Percentiles rank a stretch among this genome's conserved stretches.
Evolutionary conservation across 1,139 yeast species (phyloP).

Genomic region (Taiozyma onychis): DNA sequence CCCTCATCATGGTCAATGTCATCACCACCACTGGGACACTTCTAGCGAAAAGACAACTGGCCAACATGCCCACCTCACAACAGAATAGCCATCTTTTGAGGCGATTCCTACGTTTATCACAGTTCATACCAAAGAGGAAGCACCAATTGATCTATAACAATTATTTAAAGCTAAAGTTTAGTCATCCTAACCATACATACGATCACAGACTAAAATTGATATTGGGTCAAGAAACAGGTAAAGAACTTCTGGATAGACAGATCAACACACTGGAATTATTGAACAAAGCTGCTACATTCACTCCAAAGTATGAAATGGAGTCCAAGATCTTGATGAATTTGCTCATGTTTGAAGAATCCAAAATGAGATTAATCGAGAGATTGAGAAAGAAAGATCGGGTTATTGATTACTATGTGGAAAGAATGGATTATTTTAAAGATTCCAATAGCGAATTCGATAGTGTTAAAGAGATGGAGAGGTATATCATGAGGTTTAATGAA

Average conservation of each 20-base stretch:
- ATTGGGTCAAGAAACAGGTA: neutral
- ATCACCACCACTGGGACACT: neutral
- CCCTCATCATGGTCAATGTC: neutral
- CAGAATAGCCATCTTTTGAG: neutral
- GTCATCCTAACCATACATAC: neutral
- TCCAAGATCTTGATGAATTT: slow-evolving; percentile 5
- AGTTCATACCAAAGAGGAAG: slow-evolving; percentile 5
- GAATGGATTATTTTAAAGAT: neutral
- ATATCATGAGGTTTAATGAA: slow-evolving; percentile 7
- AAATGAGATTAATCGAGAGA: neutral
- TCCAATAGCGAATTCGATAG: slow-evolving; percentile 1
- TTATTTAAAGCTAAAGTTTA: slow-evolving; percentile 1
- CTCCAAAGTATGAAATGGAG: slow-evolving; percentile 1
- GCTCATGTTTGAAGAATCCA: slow-evolving; percentile 5
- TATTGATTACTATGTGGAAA: neutral
- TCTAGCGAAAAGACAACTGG: neutral
- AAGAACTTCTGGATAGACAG: slow-evolving; percentile 1
- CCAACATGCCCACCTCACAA: neutral
- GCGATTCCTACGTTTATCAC: slow-evolving; percentile 3
- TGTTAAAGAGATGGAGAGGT: slow-evolving; percentile 5
- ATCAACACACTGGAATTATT: slow-evolving; percentile 5
- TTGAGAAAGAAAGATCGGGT: neutral
- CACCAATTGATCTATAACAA: slow-evolving; percentile 1
- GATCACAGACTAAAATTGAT: neutral
- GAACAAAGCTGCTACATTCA: neutral